A percentile compares a stretch with the other conserved stretches of the same genome.
Evolutionary conservation across 1,139 yeast species (phyloP).

Genomic region (Maudiozyma humilis): DNA sequence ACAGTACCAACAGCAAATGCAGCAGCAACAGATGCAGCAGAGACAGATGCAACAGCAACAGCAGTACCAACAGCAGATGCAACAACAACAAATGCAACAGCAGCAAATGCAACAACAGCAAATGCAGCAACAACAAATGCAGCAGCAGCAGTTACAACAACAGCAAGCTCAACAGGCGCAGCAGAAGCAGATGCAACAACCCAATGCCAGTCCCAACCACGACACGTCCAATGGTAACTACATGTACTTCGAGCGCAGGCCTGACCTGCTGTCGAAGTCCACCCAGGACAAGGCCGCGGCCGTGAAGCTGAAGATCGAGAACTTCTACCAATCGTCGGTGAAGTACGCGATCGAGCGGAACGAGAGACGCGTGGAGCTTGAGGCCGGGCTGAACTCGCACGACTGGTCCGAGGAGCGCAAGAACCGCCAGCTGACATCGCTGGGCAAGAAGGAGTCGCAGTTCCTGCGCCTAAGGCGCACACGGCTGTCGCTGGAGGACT

Average conservation of each 20-base stretch:
- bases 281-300: slow-evolving; percentile 72
- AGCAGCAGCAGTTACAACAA: slow-evolving; percentile 8
- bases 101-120: slow-evolving; percentile 9
- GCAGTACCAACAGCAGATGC: slow-evolving; percentile 13
- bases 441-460: slow-evolving; percentile 72
- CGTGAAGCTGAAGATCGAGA: slow-evolving; percentile 61
- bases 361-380: slow-evolving; percentile 67
- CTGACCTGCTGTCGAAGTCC: slow-evolving; percentile 57
- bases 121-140: slow-evolving; percentile 15
- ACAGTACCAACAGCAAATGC: slow-evolving; percentile 6
- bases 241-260: slow-evolving; percentile 78
- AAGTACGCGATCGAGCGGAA: slow-evolving; percentile 75
- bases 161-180: slow-evolving; percentile 12
- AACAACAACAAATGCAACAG: slow-evolving; percentile 11
- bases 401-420: slow-evolving; percentile 69
- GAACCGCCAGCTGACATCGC: slow-evolving; percentile 58
- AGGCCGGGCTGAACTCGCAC: slow-evolving; percentile 55
- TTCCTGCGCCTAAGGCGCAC: slow-evolving; percentile 69
- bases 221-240: slow-evolving; percentile 33
- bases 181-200: slow-evolving; percentile 19
- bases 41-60: slow-evolving; percentile 11
- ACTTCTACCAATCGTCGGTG: slow-evolving; percentile 68
- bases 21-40: slow-evolving; percentile 9
- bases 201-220: slow-evolving; percentile 7
- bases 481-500: slow-evolving; percentile 64